These are phyloP conservation scores for Cercospora sojina DNA, from an alignment of 2,329 filamentous ascomycete species.

Conservation along the genomic window DNA sequence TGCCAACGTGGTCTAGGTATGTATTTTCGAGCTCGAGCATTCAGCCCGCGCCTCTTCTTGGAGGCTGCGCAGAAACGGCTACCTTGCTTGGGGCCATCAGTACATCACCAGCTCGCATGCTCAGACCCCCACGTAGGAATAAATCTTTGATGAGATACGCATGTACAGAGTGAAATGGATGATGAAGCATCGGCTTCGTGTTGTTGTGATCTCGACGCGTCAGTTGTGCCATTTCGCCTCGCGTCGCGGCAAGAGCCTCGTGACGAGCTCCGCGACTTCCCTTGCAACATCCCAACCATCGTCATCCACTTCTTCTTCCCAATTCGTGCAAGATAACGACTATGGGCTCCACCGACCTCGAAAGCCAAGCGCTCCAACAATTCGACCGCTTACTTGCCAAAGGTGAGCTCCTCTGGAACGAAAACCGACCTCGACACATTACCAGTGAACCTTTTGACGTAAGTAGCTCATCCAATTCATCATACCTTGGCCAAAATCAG, in stretches of 20 bases:
- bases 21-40: no score
- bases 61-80: no score
- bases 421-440: constrained; percentile 1
- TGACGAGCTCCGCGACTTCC: not conserved
- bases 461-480: not conserved
- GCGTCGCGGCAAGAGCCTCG: not conserved
- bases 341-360: constrained; percentile 9
- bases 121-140: no score
- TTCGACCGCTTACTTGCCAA: constrained; percentile 16
- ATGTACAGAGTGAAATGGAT: not conserved
- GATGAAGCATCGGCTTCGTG: not conserved
- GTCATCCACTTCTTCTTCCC: not conserved
- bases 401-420: constrained; percentile 18
- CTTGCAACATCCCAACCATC: not conserved
- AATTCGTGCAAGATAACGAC: not conserved
- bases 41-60: no score
- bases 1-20: no score
- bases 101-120: no score
- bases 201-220: not conserved
- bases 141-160: no score
- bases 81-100: no score
- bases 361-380: constrained; percentile 13
- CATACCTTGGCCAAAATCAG: not conserved
- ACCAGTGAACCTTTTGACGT: constrained; percentile 10
- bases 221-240: not conserved